phyloP scores from a whole-genome alignment of 495 filamentous ascomycete genomes.

The Lophiostoma macrostomum region DNA sequence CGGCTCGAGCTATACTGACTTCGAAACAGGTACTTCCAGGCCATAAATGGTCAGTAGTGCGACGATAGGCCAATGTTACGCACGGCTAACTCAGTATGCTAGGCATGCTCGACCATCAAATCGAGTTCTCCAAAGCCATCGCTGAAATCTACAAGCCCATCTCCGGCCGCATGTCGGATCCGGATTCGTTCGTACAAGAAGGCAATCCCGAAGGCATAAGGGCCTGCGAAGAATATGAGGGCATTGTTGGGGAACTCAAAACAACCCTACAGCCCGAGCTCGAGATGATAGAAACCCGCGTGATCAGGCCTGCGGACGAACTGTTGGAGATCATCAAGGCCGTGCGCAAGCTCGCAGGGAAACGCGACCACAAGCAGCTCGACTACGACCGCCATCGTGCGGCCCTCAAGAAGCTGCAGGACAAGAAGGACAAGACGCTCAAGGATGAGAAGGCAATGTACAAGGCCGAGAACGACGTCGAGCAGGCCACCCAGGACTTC shows the following conservation, averaged over 20 bases:
- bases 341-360: slow-evolving; percentile 80
- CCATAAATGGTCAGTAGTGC: slow-evolving; percentile 74
- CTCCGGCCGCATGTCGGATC: slow-evolving; percentile 91
- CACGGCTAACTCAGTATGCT: neutral
- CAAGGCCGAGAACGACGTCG: slow-evolving; percentile 90
- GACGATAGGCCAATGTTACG: neutral
- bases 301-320: slow-evolving; percentile 93
- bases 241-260: slow-evolving; percentile 84
- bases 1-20: too few relatives aligned
- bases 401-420: slow-evolving; percentile 86
- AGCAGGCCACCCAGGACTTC: slow-evolving; percentile 90
- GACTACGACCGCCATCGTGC: slow-evolving; percentile 88
- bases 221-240: slow-evolving; percentile 95
- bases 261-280: slow-evolving; percentile 85
- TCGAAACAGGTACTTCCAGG: slow-evolving; percentile 82
- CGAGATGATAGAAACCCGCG: slow-evolving; percentile 92
- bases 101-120: slow-evolving; percentile 96
- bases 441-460: slow-evolving; percentile 98
- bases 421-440: slow-evolving; percentile 92
- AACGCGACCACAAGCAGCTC: slow-evolving; percentile 95
- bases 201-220: slow-evolving; percentile 92
- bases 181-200: slow-evolving; percentile 71
- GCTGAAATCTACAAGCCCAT: slow-evolving; percentile 98
- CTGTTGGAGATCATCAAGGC: slow-evolving; percentile 92
- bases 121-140: slow-evolving; percentile 95